These are phyloP conservation scores for Penicillium aurantiogriseum DNA, from an alignment of 2,329 filamentous ascomycete genomes.

Conservation along the genomic window DNA sequence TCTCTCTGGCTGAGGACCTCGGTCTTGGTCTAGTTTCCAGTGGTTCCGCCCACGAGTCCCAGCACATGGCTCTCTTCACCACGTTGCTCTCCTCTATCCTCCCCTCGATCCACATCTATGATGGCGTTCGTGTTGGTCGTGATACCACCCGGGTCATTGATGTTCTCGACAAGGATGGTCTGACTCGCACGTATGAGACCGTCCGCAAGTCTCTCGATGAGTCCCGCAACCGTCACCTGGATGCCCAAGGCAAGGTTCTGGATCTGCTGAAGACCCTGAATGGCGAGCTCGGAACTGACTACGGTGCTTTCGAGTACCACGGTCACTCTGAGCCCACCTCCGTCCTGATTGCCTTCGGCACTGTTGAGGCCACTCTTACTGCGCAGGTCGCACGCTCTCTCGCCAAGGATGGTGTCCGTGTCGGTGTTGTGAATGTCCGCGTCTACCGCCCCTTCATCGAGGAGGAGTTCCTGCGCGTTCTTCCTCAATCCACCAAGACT, in stretches of 20 bases:
- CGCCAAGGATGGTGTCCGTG: slow-evolving; percentile 68
- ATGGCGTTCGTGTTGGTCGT: slow-evolving; percentile 77
- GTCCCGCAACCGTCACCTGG: slow-evolving; percentile 66
- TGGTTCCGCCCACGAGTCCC: slow-evolving; percentile 81
- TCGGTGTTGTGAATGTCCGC: slow-evolving; percentile 87
- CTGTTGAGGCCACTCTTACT: slow-evolving; percentile 81
- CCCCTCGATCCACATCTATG: slow-evolving; percentile 85
- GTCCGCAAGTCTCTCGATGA: slow-evolving; percentile 62
- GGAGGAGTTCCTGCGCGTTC: slow-evolving; percentile 80
- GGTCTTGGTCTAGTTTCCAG: slow-evolving; percentile 84
- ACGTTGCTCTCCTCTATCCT: slow-evolving; percentile 75
- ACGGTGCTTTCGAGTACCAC: slow-evolving; percentile 89
- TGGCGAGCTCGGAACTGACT: slow-evolving; percentile 87
- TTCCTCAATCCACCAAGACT: slow-evolving; percentile 72
- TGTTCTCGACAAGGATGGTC: slow-evolving; percentile 68
- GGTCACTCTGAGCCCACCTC: slow-evolving; percentile 76
- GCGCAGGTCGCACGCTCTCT: slow-evolving; percentile 75
- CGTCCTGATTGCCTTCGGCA: slow-evolving; percentile 90
- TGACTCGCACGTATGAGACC: slow-evolving; percentile 67
- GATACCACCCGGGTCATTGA: slow-evolving; percentile 82
- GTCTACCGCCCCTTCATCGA: slow-evolving; percentile 95
- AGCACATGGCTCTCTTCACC: slow-evolving; percentile 91
- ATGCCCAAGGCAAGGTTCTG: slow-evolving; percentile 69
- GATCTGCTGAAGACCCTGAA: slow-evolving; percentile 75
- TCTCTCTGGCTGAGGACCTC: slow-evolving; percentile 83